These are phyloP conservation scores for Wakefieldia striispora DNA, from an alignment of 768 basidiomycete species.

Conservation along the genomic window DNA sequence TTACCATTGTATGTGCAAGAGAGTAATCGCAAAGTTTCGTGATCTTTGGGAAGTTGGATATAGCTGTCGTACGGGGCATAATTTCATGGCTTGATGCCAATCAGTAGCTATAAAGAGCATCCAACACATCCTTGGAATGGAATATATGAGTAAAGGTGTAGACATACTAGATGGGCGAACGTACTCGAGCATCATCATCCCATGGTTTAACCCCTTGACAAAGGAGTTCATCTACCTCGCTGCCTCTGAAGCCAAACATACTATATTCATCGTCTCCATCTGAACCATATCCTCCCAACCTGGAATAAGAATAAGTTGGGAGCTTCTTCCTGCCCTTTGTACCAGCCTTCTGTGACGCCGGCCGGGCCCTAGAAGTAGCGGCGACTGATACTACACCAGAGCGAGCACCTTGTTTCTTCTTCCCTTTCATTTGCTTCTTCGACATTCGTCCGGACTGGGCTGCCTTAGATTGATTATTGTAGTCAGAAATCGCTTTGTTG, in stretches of 20 bases:
- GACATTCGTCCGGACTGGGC: not conserved
- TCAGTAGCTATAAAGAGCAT: conserved; percentile 2
- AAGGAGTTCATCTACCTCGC: conserved; percentile 35
- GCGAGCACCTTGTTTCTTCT: not conserved
- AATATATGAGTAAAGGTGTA: not conserved
- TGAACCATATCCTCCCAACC: not conserved
- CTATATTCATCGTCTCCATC: not conserved
- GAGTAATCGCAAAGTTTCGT: too few species aligned
- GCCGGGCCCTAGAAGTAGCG: not conserved
- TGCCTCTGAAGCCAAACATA: conserved; percentile 19
- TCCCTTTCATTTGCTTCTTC: conserved; percentile 6
- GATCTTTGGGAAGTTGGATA: too few species aligned
- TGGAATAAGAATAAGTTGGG: not conserved
- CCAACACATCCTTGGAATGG: conserved; percentile 16
- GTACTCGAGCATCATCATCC: conserved; percentile 43
- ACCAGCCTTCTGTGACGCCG: not conserved
- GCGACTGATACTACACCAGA: not conserved
- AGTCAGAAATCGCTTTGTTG: too few species aligned
- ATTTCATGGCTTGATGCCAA: too few species aligned
- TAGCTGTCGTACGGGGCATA: too few species aligned
- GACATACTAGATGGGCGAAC: conserved; percentile 5
- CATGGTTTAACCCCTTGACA: conserved; percentile 44
- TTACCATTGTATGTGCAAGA: too few species aligned
- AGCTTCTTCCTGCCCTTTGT: not conserved
- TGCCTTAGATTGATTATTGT: too few species aligned